Base-by-base conservation (phyloP, 2,329 filamentous ascomycete genomes). In the Monilinia vaccinii-corymbosi region DNA sequence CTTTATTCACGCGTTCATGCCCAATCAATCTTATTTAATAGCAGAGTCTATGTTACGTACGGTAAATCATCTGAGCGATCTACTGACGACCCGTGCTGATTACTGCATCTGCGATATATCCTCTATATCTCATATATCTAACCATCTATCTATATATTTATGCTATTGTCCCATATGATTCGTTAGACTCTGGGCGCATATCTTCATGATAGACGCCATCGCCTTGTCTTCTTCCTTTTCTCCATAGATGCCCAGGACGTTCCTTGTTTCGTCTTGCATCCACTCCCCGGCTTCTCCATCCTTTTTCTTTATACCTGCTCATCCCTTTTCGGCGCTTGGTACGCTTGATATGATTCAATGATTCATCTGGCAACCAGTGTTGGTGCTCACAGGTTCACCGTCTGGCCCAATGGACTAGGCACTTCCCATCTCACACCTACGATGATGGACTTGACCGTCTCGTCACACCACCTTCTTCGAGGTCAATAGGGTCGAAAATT, bases 1-100 rank as follows among this genome's bases (percentile, higher is more conserved):
- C 46, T 34, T 58, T 40, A 25, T 51, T 51, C 16, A 51, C 56
- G 46, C 46, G n/a, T 58, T 58, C 51, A 58, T 58, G 56, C 56
- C 56, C 56, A 58, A 58, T 36, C 46, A 51, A 47, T 23, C 45
- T n/a, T n/a, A n/a, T n/a, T n/a, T n/a, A n/a, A n/a, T n/a, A n/a
- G n/a, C n/a, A n/a, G n/a, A n/a, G n/a, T n/a, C n/a, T n/a, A n/a
- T n/a, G n/a, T n/a, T n/a, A n/a, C n/a, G n/a, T n/a, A n/a, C n/a
- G n/a, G n/a, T n/a, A n/a, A n/a, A n/a, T n/a, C n/a, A n/a, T n/a
- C n/a, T n/a, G n/a, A n/a, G n/a, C n/a, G n/a, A n/a, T n/a, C n/a
- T n/a, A n/a, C n/a, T n/a, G n/a, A n/a, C n/a, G n/a, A n/a, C n/a
- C n/a, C n/a, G n/a, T n/a, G n/a, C n/a, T 7, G 32, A 9, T 32